Evolutionary conservation across 202 grass and related monocot species (phyloP), one percentile per base, ranked within the genome.

Genomic region (Schoenoplectus triqueter): DNA sequence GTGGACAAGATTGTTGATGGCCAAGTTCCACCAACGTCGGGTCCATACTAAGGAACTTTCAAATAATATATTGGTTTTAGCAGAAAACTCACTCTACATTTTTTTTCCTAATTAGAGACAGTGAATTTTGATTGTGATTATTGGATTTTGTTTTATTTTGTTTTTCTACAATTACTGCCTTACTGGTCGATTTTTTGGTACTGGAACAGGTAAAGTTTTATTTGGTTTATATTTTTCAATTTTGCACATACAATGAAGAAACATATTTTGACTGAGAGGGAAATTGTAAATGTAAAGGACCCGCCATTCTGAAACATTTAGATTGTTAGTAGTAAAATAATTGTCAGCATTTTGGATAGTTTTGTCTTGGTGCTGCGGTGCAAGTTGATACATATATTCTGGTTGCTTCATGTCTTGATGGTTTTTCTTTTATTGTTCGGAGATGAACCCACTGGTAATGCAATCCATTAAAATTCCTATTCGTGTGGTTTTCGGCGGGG

Each of bases 81-180:
- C 54, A 59, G 74, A 78, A 78, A 78, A 78, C 74, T 42, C 17
- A 5, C 7, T 74, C 13, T 78, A 6, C 8, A 18, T 78, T 57
- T 42, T 78, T 31, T 39, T 61, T 59, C n/a, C 47, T 17, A 14
- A 45, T 69, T 44, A 41, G 21, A 22, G 6, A 60, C 20, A 44
- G 21, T 78, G 51, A 60, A 78, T 9, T 39, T 78, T 78, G 14
- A 42, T 78, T 10, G 74, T 78, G 22, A 60, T 78, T 42, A 42
- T 78, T 78, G 73, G 11, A 57, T 78, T 78, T 59, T 59, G 10
- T 59, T 59, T 59, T 78, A n/a, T 42, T 60, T 60, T 42, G 4
- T 44, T 40, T 7, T 57, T 17, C 7, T 78, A 15, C 10, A 1
- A n/a, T n/a, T 59, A 78, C 60, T 78, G 31, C 13, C 14, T 78